Percentiles rank a stretch among this genome's conserved stretches.
Evolutionary conservation across 2,329 filamentous ascomycete species (phyloP).

Genomic region (Paraconiothyrium brasiliense): DNA sequence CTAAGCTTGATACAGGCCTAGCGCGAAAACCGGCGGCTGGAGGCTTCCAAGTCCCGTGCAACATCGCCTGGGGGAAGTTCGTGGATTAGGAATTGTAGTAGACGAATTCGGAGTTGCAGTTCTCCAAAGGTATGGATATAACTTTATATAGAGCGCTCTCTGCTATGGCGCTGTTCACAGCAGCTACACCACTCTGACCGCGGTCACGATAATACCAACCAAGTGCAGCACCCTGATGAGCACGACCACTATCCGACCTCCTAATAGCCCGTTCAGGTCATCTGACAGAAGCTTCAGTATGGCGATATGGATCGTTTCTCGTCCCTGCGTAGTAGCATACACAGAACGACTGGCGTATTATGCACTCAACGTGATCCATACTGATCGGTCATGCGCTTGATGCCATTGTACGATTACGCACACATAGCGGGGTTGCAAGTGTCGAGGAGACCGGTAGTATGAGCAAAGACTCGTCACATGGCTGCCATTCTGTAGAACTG

Average conservation of each 20-base stretch:
- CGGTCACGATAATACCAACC: neutral
- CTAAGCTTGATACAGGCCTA: neutral
- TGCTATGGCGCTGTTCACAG: neutral
- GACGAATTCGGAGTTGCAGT: neutral
- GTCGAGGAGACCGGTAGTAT: neutral
- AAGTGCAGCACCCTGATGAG: slow-evolving; percentile 3
- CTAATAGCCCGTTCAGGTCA: neutral
- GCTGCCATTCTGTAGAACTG: neutral
- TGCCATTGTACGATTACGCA: neutral
- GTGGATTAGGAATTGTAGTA: neutral
- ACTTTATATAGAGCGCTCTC: neutral
- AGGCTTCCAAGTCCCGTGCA: no score
- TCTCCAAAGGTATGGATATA: neutral
- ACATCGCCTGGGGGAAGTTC: no score
- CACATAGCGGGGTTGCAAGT: neutral
- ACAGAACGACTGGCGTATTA: neutral
- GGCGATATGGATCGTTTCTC: neutral
- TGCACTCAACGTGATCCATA: slow-evolving; percentile 11
- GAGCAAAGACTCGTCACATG: neutral
- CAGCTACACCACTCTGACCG: neutral
- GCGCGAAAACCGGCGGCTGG: neutral
- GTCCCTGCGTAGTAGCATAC: neutral
- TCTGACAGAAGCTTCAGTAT: neutral
- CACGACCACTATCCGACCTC: neutral
- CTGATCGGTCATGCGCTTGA: neutral